phyloP scores from a whole-genome alignment of 371 early-diverging fungal species.

The Mucor sp. region DNA sequence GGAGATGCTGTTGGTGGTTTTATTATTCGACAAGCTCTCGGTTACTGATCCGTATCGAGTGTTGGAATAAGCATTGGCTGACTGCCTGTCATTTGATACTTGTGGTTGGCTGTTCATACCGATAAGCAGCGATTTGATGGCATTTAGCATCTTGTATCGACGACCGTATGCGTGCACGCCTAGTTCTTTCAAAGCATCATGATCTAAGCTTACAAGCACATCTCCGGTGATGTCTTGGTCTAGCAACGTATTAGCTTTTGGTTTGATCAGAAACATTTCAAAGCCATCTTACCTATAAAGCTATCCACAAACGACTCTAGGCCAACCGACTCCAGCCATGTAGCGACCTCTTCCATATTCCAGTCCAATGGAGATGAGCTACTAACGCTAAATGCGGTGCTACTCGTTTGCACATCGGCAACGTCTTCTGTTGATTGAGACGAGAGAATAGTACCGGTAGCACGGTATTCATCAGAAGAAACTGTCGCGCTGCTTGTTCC shows the following conservation, averaged over 20 bases:
- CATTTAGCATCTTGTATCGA: constrained; percentile 56
- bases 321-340: constrained; percentile 51
- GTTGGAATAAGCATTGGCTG: neutral
- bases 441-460: neutral
- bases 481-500: neutral
- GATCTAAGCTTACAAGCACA: constrained; percentile 29
- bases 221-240: constrained; percentile 63
- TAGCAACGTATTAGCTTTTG: constrained; percentile 7
- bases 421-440: neutral
- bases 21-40: neutral
- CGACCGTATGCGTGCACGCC: constrained; percentile 58
- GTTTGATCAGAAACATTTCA: neutral
- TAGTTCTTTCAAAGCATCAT: constrained; percentile 58
- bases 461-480: neutral
- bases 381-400: neutral
- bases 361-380: neutral
- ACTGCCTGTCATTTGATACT: neutral
- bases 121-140: constrained; percentile 46
- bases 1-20: constrained; percentile 1
- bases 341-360: constrained; percentile 39
- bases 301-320: constrained; percentile 43
- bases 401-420: neutral
- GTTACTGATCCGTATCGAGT: neutral
- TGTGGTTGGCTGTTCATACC: too few species aligned
- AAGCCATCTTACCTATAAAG: constrained; percentile 47